Evolutionary conservation across 1,284 basidiomycete genomes (phyloP).

Genomic region (Sporisorium scitamineum): DNA sequence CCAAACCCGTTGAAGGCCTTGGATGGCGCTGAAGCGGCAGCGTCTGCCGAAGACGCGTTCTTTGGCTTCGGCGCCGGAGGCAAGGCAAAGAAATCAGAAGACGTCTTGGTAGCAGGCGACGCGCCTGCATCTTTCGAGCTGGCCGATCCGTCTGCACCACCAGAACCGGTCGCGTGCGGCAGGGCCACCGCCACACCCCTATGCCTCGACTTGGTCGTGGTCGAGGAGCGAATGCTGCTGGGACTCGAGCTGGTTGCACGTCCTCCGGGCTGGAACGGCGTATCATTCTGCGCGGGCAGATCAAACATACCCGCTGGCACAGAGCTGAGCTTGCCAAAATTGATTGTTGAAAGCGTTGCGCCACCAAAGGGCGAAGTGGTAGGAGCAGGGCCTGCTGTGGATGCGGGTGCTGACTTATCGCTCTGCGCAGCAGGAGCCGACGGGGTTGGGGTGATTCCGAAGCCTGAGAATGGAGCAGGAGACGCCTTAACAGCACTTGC

Average conservation of each 20-base stretch:
- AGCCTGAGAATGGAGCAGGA: slow-evolving; percentile 14
- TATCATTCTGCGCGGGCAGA: slow-evolving; percentile 30
- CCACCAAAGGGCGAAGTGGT: slow-evolving; percentile 24
- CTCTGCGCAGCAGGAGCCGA: slow-evolving; percentile 1
- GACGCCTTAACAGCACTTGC: slow-evolving; percentile 11
- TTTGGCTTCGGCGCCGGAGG: slow-evolving; percentile 22
- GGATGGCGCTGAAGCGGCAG: slow-evolving; percentile 4
- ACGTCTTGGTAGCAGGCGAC: slow-evolving; percentile 10
- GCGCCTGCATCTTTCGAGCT: background rate
- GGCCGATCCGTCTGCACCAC: background rate
- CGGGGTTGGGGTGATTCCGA: slow-evolving; percentile 9
- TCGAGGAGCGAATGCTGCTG: slow-evolving; percentile 22
- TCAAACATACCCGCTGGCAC: slow-evolving; percentile 43
- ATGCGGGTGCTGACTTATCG: slow-evolving; percentile 7
- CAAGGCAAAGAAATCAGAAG: slow-evolving; percentile 39
- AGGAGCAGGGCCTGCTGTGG: slow-evolving; percentile 9
- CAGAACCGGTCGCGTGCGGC: slow-evolving; percentile 12
- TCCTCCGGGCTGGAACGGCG: slow-evolving; percentile 44
- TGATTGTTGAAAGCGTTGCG: slow-evolving; percentile 15
- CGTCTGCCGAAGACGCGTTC: slow-evolving; percentile 1
- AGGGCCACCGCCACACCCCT: slow-evolving; percentile 26
- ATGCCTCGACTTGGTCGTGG: slow-evolving; percentile 29
- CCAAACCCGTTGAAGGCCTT: slow-evolving; percentile 36
- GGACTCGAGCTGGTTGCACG: slow-evolving; percentile 35
- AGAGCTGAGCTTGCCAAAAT: slow-evolving; percentile 36